phyloP scores from a whole-genome alignment of 305 asterid species.

The Andrographis paniculata region DNA sequence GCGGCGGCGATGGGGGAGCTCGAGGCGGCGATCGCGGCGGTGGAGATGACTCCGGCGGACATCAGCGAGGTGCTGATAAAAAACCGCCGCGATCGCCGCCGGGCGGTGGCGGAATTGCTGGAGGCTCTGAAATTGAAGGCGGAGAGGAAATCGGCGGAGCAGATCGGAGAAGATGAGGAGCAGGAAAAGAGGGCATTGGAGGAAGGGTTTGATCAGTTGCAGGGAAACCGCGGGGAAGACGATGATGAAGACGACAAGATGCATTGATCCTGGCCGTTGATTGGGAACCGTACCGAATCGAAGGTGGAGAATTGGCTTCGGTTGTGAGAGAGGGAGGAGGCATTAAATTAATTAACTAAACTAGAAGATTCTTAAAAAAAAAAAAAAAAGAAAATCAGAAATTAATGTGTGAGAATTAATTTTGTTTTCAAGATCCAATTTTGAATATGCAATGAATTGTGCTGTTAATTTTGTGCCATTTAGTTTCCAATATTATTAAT shows the following conservation, averaged over 20 bases:
- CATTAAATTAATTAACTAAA: no score
- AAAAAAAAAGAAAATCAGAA: no score
- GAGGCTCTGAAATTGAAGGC: conserved; percentile 39
- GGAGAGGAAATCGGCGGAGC: conserved; percentile 23
- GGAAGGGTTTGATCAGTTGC: conserved; percentile 22
- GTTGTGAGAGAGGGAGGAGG: neutral
- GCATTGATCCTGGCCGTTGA: conserved; percentile 11
- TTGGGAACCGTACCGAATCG: no score
- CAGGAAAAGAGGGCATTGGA: conserved; percentile 81
- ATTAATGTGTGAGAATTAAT: no score
- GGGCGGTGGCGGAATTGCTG: conserved; percentile 49
- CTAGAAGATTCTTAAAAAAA: no score
- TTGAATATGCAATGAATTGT: no score
- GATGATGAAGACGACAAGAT: conserved; percentile 19
- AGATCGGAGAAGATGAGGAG: conserved; percentile 58
- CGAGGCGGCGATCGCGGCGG: conserved; percentile 36
- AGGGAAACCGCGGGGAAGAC: conserved; percentile 18
- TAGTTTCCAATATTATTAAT: no score
- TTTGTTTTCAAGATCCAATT: no score
- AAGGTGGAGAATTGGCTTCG: no score
- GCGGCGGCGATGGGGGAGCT: conserved; percentile 24
- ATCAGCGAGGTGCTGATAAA: conserved; percentile 71
- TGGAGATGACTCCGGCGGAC: conserved; percentile 89
- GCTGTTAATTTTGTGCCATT: no score
- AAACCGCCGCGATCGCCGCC: conserved; percentile 45